phyloP scores from a whole-genome alignment of 805 yeast genomes.

The Blastobotrys peoriensis region DNA sequence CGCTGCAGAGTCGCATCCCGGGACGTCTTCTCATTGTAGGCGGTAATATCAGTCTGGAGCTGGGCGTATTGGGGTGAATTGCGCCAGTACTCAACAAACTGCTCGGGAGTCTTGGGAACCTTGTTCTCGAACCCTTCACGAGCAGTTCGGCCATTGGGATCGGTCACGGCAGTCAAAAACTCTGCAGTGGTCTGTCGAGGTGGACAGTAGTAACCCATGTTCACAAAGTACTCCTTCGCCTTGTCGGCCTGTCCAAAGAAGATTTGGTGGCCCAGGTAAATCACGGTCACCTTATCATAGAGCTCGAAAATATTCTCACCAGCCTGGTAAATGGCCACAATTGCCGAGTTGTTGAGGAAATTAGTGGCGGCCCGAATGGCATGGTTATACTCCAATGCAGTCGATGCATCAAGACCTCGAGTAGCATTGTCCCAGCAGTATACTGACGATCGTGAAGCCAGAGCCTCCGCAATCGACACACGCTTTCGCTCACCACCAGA shows the following conservation, averaged over 20 bases:
- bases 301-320: slow-evolving; percentile 58
- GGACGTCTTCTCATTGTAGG: slow-evolving; percentile 30
- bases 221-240: slow-evolving; percentile 53
- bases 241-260: slow-evolving; percentile 53
- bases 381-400: slow-evolving; percentile 68
- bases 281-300: slow-evolving; percentile 56
- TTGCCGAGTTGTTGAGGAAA: slow-evolving; percentile 47
- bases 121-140: slow-evolving; percentile 42
- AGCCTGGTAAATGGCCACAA: slow-evolving; percentile 67
- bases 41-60: slow-evolving; percentile 42
- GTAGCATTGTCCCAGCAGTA: slow-evolving; percentile 81
- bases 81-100: slow-evolving; percentile 56
- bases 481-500: slow-evolving; percentile 86
- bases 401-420: slow-evolving; percentile 78
- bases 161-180: slow-evolving; percentile 63
- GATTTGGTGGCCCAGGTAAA: slow-evolving; percentile 57
- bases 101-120: slow-evolving; percentile 58
- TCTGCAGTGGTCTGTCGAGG: slow-evolving; percentile 66
- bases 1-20: slow-evolving; percentile 31
- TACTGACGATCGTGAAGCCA: slow-evolving; percentile 56
- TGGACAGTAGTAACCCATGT: slow-evolving; percentile 62
- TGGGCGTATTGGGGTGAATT: slow-evolving; percentile 41
- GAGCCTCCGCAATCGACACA: slow-evolving; percentile 75
- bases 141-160: slow-evolving; percentile 53
- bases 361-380: slow-evolving; percentile 60